These are phyloP conservation scores for Eucalyptus albens DNA, from an alignment of 345 rosid species.

Conservation along the genomic window DNA sequence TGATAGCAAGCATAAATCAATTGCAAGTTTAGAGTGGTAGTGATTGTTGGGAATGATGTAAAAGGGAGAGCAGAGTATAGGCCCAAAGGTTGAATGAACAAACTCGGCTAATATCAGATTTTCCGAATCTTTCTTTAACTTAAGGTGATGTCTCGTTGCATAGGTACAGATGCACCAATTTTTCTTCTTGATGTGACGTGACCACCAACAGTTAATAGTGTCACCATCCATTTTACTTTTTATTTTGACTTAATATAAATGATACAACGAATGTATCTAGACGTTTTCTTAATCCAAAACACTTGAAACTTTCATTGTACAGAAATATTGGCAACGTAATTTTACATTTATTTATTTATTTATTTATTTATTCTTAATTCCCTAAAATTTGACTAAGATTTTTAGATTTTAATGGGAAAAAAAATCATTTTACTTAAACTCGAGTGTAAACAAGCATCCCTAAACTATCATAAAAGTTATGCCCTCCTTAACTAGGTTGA, in stretches of 20 bases:
- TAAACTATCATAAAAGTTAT: neutral
- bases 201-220: neutral
- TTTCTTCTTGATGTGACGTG: neutral
- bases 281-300: neutral
- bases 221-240: neutral
- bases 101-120: neutral
- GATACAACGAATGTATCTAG: neutral
- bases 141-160: neutral
- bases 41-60: neutral
- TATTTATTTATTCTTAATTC: neutral
- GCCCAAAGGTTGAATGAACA: neutral
- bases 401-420: neutral
- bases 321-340: neutral
- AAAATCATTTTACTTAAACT: neutral
- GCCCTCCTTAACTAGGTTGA: neutral
- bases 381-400: neutral
- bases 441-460: neutral
- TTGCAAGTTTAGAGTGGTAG: neutral
- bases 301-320: neutral
- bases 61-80: neutral
- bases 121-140: neutral
- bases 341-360: neutral
- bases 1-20: neutral
- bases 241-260: neutral
- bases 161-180: neutral